Percentiles rank a stretch among this genome's conserved stretches.
phyloP scores from a whole-genome alignment of 1,139 yeast genomes.

The Lizanozyma gosingica region DNA sequence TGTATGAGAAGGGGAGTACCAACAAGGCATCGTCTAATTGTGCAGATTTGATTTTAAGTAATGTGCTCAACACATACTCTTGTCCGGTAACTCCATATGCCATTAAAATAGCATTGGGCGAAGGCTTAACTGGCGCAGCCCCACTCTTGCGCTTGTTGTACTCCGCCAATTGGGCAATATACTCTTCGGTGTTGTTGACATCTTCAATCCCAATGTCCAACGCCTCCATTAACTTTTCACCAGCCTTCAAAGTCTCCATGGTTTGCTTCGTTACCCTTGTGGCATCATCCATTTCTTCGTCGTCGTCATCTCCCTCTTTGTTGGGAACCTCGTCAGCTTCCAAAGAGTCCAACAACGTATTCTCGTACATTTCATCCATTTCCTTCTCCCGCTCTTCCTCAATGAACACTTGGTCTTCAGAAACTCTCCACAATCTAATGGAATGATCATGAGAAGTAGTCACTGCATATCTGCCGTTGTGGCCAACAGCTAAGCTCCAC shows the following conservation, averaged over 20 bases:
- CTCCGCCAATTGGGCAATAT: slow-evolving; percentile 27
- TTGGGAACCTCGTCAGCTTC: slow-evolving; percentile 49
- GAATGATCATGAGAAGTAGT: slow-evolving; percentile 94
- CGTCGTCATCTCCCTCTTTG: slow-evolving; percentile 21
- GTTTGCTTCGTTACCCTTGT: slow-evolving; percentile 75
- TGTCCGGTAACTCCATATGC: slow-evolving; percentile 70
- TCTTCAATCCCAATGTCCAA: slow-evolving; percentile 76
- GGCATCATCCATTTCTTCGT: slow-evolving; percentile 47
- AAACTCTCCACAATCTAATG: slow-evolving; percentile 82
- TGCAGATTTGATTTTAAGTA: slow-evolving; percentile 64
- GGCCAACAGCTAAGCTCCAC: slow-evolving; percentile 78
- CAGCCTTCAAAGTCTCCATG: slow-evolving; percentile 86
- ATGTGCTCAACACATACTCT: slow-evolving; percentile 65
- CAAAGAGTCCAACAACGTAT: slow-evolving; percentile 58
- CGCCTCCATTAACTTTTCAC: slow-evolving; percentile 90
- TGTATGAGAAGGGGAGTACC: slow-evolving; percentile 83
- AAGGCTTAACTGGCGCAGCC: slow-evolving; percentile 48
- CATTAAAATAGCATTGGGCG: slow-evolving; percentile 57
- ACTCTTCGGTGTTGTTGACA: slow-evolving; percentile 47
- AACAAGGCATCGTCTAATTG: slow-evolving; percentile 89
- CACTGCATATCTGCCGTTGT: slow-evolving; percentile 63
- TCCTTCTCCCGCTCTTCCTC: slow-evolving; percentile 97
- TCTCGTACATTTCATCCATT: slow-evolving; percentile 84
- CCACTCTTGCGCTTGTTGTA: slow-evolving; percentile 27
- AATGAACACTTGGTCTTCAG: slow-evolving; percentile 86